These are phyloP conservation scores for Claviceps capensis DNA, from an alignment of 2,329 filamentous ascomycete genomes.

Conservation along the genomic window DNA sequence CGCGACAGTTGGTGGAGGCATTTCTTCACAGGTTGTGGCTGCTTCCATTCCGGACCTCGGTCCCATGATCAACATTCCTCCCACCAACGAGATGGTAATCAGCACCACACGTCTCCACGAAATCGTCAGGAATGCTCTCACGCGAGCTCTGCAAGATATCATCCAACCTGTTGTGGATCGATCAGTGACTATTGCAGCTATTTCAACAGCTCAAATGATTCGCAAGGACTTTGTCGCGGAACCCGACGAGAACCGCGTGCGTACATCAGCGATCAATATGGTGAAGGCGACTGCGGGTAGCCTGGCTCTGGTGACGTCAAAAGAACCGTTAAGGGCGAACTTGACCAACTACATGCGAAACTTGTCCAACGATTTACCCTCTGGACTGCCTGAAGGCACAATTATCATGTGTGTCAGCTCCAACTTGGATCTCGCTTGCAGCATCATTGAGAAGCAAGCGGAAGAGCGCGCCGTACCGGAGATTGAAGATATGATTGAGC, in stretches of 20 bases:
- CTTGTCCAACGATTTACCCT: conserved; percentile 53
- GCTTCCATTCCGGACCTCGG: conserved; percentile 75
- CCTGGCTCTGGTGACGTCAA: conserved; percentile 91
- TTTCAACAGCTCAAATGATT: conserved; percentile 89
- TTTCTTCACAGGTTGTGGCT: conserved; percentile 66
- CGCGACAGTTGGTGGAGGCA: conserved; percentile 52
- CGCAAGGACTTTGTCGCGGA: conserved; percentile 95
- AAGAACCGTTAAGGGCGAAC: conserved; percentile 89
- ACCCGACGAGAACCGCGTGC: conserved; percentile 73
- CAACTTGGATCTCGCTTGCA: conserved; percentile 86
- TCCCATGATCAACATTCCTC: conserved; percentile 65
- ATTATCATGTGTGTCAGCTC: conserved; percentile 99
- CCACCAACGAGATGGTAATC: conserved; percentile 66
- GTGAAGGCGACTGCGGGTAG: conserved; percentile 90
- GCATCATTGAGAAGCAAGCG: conserved; percentile 87
- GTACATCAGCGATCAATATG: conserved; percentile 80
- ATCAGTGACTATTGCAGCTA: conserved; percentile 94
- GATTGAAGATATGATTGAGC: conserved; percentile 85
- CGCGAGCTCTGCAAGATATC: conserved; percentile 85
- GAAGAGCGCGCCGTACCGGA: conserved; percentile 87
- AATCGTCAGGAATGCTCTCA: conserved; percentile 77
- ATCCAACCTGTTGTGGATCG: conserved; percentile 95
- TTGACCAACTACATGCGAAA: conserved; percentile 91
- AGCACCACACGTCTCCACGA: conserved; percentile 52
- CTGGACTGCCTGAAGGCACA: conserved; percentile 80